A percentile compares a stretch with the other conserved stretches of the same genome.
Evolutionary conservation across 768 basidiomycete species (phyloP).

Genomic region (Postia placenta): DNA sequence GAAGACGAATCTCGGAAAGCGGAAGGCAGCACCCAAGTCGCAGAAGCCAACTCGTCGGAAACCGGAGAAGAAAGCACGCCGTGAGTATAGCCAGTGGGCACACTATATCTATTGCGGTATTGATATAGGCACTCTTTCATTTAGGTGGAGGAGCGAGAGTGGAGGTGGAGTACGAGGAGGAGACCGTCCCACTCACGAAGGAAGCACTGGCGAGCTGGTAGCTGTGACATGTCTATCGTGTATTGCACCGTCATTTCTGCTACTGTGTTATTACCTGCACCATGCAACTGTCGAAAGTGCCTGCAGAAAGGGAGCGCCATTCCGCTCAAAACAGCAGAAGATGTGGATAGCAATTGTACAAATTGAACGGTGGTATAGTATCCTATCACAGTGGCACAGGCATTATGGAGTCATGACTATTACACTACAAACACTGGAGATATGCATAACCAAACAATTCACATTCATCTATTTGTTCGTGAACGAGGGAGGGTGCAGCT

Average conservation of each 20-base stretch:
- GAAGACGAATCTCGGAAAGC: conserved; percentile 56
- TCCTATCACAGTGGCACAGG: neutral
- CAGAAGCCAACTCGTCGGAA: conserved; percentile 44
- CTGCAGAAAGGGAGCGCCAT: too few relatives aligned
- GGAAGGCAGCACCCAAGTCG: conserved; percentile 46
- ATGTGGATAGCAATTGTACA: neutral
- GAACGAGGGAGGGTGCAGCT: too few relatives aligned
- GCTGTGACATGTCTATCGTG: neutral
- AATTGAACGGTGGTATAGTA: neutral
- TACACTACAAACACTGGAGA: neutral
- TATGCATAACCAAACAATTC: neutral
- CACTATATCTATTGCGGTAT: neutral
- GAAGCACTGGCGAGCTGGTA: conserved; percentile 23
- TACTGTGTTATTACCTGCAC: neutral
- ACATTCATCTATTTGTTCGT: too few relatives aligned
- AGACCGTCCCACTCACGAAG: conserved; percentile 33
- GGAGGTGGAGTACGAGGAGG: conserved; percentile 96
- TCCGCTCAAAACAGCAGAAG: neutral
- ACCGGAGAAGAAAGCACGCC: conserved; percentile 55
- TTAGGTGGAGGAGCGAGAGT: conserved; percentile 69
- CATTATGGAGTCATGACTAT: neutral
- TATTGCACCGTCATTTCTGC: neutral
- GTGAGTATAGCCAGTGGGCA: conserved; percentile 39
- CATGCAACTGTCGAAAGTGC: neutral
- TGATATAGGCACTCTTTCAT: neutral